A percentile compares a stretch with the other conserved stretches of the same genome.
Evolutionary conservation across 768 basidiomycete genomes (phyloP).

Genomic region (Suillus brevipes): DNA sequence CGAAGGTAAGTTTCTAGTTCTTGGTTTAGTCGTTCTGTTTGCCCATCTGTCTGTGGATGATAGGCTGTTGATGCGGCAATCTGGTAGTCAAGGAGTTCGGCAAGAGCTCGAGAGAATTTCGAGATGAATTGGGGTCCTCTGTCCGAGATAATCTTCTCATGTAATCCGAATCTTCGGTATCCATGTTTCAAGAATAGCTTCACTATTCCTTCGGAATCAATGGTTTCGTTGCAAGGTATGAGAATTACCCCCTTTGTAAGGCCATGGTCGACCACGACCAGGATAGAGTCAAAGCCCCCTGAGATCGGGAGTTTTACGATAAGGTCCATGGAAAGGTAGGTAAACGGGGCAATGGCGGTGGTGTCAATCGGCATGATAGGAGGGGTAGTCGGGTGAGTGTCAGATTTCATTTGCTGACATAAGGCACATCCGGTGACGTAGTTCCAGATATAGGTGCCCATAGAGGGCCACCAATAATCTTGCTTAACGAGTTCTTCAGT

Average conservation of each 20-base stretch:
- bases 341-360: neutral
- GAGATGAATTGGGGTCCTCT: too few relatives aligned
- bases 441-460: neutral
- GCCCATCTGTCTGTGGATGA: too few relatives aligned
- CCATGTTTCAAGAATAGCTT: too few relatives aligned
- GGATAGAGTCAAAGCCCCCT: neutral
- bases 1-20: too few relatives aligned
- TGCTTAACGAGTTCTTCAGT: too few relatives aligned
- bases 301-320: neutral
- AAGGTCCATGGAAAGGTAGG: neutral
- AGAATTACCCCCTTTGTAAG: neutral
- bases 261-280: neutral
- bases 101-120: too few relatives aligned
- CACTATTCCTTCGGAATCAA: neutral
- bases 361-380: neutral
- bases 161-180: too few relatives aligned
- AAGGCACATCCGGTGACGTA: neutral
- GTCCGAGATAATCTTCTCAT: too few relatives aligned
- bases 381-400: neutral
- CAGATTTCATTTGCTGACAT: neutral
- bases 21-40: too few relatives aligned
- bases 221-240: neutral
- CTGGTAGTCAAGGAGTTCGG: too few relatives aligned
- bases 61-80: too few relatives aligned
- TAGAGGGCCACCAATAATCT: neutral